phyloP scores from a whole-genome alignment of 2,329 filamentous ascomycete species.

The Aspergillus terreus region DNA sequence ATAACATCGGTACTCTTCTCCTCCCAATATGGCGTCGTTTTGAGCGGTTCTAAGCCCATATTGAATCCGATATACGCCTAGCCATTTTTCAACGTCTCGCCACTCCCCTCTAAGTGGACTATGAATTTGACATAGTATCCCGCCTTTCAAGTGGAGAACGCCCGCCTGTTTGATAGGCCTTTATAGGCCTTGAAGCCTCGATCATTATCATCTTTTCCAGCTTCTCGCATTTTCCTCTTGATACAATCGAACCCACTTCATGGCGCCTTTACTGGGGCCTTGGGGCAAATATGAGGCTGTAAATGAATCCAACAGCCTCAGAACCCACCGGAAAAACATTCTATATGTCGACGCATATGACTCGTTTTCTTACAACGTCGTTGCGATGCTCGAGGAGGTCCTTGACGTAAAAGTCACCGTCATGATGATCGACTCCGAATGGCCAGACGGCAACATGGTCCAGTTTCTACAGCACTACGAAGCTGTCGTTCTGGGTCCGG shows the following conservation, averaged over 20 bases:
- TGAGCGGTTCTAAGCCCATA: too few species aligned
- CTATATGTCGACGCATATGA: constrained; percentile 95
- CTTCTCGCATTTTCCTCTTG: not conserved
- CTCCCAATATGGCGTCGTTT: too few species aligned
- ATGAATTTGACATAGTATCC: not conserved
- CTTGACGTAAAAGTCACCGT: constrained; percentile 66
- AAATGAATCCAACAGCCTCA: not conserved
- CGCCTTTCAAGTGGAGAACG: too few species aligned
- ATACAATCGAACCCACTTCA: not conserved
- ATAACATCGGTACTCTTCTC: too few species aligned
- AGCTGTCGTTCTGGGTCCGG: constrained; percentile 85
- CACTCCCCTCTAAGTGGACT: not conserved
- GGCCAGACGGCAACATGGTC: constrained; percentile 42
- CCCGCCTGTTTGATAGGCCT: too few species aligned
- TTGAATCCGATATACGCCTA: too few species aligned
- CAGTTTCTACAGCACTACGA: constrained; percentile 62
- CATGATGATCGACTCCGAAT: constrained; percentile 64
- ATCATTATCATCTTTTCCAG: not conserved
- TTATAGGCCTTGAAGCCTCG: not conserved
- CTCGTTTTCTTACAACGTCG: constrained; percentile 94
- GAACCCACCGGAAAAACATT: constrained; percentile 44
- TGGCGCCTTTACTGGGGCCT: constrained; percentile 30
- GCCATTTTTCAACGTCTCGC: not conserved
- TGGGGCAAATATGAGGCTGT: constrained; percentile 13
- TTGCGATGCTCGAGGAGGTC: constrained; percentile 70